A percentile compares a stretch with the other conserved stretches of the same genome.
Conservation (phyloP, 2,329 filamentous ascomycete genomes). For the Apiospora hydei region DNA sequence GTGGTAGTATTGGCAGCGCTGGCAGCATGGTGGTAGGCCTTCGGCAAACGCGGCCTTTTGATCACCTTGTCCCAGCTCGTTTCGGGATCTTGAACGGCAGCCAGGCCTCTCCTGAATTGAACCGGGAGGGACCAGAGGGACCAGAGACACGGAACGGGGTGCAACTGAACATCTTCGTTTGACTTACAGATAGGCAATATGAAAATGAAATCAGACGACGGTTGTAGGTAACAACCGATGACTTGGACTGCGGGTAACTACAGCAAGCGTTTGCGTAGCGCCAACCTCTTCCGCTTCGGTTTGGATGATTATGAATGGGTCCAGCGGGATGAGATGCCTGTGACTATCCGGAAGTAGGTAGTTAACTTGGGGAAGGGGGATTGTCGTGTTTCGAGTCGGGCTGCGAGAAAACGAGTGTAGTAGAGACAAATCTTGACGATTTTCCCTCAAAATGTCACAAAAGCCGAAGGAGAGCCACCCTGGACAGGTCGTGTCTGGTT, state of each 20-base stretch:
- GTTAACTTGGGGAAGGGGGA: not conserved
- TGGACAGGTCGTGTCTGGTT: slow-evolving; percentile 31
- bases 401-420: slow-evolving; percentile 36
- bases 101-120: not conserved
- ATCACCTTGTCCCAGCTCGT: not conserved
- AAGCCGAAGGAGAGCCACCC: slow-evolving; percentile 26
- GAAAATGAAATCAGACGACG: not conserved
- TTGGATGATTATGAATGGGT: slow-evolving; percentile 11
- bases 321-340: slow-evolving; percentile 13
- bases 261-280: slow-evolving; percentile 19
- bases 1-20: not conserved
- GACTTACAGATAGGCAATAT: slow-evolving; percentile 6
- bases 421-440: slow-evolving; percentile 27
- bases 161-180: slow-evolving; percentile 8
- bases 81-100: not conserved
- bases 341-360: not conserved
- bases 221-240: not conserved
- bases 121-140: not conserved
- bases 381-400: slow-evolving; percentile 28
- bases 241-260: slow-evolving; percentile 18
- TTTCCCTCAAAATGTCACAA: slow-evolving; percentile 26
- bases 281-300: slow-evolving; percentile 3
- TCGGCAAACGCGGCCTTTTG: not conserved
- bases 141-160: slow-evolving; percentile 14
- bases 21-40: not conserved